Evolutionary conservation across 768 basidiomycete genomes (phyloP).

Genomic region (Termitomyces sp.): DNA sequence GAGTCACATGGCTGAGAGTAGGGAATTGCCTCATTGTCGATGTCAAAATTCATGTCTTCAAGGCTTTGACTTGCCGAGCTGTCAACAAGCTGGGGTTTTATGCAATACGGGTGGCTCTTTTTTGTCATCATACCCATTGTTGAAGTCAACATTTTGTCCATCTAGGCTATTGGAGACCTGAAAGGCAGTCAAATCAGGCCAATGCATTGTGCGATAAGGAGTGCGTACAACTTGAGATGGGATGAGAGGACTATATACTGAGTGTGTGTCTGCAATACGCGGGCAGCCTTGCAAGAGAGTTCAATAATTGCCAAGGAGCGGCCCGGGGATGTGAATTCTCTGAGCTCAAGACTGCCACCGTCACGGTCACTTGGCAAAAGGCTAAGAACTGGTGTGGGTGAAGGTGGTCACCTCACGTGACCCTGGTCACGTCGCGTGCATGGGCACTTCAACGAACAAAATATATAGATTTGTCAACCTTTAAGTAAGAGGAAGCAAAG

Average conservation of each 20-base stretch:
- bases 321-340: too few species aligned
- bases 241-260: neutral
- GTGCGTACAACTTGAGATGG: neutral
- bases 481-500: too few species aligned
- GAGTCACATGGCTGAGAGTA: conserved; percentile 1
- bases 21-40: conserved; percentile 3
- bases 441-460: too few species aligned
- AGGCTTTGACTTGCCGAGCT: neutral
- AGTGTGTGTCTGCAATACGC: neutral
- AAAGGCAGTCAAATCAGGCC: neutral
- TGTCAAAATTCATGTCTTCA: conserved; percentile 8
- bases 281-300: too few species aligned
- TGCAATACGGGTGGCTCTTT: conserved; percentile 5
- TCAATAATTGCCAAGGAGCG: too few species aligned
- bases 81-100: conserved; percentile 3
- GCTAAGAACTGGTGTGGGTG: neutral
- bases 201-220: neutral
- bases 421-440: neutral
- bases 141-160: conserved; percentile 1
- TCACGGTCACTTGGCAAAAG: neutral
- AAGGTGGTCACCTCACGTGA: neutral
- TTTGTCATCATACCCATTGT: conserved; percentile 6
- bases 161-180: neutral
- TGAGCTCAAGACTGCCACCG: too few species aligned
- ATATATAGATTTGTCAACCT: too few species aligned